Evolutionary conservation across 805 yeast species (phyloP), one percentile per base, ranked within the genome.

Genomic region (Ogataea populi-albae): DNA sequence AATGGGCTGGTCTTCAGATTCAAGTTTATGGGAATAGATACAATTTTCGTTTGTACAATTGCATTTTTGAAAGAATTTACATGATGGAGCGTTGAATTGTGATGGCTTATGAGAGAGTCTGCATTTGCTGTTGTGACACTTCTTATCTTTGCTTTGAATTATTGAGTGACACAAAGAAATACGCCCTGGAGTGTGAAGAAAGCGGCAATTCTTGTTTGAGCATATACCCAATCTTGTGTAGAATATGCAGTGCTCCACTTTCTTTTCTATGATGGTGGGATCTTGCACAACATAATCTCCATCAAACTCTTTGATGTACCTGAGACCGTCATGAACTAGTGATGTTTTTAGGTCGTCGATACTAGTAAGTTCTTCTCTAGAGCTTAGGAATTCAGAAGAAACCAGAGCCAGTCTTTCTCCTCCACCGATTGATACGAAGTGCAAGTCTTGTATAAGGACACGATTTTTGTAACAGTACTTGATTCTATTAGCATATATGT

Each of bases 61-160:
- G 1, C 73, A 75, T 4, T 49, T 49, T 30, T 72, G 69, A 46
- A 61, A 74, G 49, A 69, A 80, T 28, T 51, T 60, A 47, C 94
- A 85, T 15, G 72, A 53, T 6, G 79, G 74, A 8, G 85, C 68
- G 51, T 83, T 86, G 56, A 64, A 74, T 43, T 79, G 79, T 18
- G 66, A 67, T 6, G 79, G 71, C 2, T 54, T 57, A 55, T 85
- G 94, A 23, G 79, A 73, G 17, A 77, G 55, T 4, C 60, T 56
- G 51, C 94, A 85, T 14, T 66, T 56, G 10, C 59, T 54, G 19
- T 64, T 63, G 17, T 45, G 38, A 51, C 93, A 84, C 21, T 57
- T 56, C 3, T 71, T 75, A 24, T 60, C 59, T 28, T 40, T 40
- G 9, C 40, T 34, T 14, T 78, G 59, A 35, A 55, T 69, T 8